A percentile compares a stretch with the other conserved stretches of the same genome.
Conservation (phyloP, 768 basidiomycete genomes). For the Zangia roseola region DNA sequence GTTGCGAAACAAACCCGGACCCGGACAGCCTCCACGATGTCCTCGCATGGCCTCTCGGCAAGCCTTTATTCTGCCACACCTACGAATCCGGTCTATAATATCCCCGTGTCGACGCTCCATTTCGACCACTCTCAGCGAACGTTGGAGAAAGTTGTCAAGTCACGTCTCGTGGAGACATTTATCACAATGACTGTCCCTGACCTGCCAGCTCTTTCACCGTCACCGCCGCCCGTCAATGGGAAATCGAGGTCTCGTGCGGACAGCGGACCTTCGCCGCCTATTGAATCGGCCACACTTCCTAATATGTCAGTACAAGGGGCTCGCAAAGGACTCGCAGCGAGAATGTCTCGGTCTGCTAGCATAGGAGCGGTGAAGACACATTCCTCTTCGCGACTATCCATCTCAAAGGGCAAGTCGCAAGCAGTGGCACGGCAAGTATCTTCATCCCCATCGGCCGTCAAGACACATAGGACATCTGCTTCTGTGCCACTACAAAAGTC, state of each 20-base stretch:
- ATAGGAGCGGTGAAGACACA: conserved; percentile 18
- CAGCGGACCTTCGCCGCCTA: conserved; percentile 22
- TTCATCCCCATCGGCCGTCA: conserved; percentile 16
- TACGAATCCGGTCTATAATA: conserved; percentile 6
- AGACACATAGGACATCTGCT: conserved; percentile 23
- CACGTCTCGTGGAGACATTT: conserved; percentile 78
- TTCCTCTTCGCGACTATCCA: conserved; percentile 9
- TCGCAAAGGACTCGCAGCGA: conserved; percentile 17
- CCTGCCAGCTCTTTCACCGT: conserved; percentile 21
- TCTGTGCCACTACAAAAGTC: conserved; percentile 27
- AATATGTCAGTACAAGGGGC: conserved; percentile 3
- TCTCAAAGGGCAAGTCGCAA: conserved; percentile 17
- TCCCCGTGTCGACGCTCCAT: conserved; percentile 35
- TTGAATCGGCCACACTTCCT: background rate
- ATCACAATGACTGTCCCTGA: conserved; percentile 52
- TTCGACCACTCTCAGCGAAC: conserved; percentile 65
- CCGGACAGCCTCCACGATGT: conserved; percentile 54
- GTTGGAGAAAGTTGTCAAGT: conserved; percentile 67
- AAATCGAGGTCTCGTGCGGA: conserved; percentile 24
- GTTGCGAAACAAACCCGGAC: conserved; percentile 38
- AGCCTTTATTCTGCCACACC: conserved; percentile 6
- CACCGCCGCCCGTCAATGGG: conserved; percentile 26
- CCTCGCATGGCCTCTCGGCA: conserved; percentile 31
- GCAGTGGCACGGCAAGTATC: conserved; percentile 16
- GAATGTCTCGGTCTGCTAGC: conserved; percentile 14